Evolutionary conservation across 164 flowering plant species (phyloP), one percentile per base, ranked within the genome.

Genomic region (Kalanchoe fedtschenkoi): DNA sequence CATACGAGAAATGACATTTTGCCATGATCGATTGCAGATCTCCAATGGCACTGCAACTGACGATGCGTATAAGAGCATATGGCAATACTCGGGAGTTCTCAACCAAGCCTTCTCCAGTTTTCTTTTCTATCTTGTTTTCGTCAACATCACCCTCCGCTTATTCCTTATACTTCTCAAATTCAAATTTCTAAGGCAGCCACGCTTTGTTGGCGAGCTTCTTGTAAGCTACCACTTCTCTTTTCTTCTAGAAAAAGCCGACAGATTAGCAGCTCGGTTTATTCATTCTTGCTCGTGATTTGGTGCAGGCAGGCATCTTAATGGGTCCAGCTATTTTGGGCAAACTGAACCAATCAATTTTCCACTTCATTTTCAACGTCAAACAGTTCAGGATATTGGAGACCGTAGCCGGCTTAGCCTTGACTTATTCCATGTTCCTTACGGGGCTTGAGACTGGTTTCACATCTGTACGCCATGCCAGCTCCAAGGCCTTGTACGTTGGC

Each of bases 241-340:
- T 28, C 24, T 4, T 22, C 16, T 13, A n/a, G 10, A 54, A 54
- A 5, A 4, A 19, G 28, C 8, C 11, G 22, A 22, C 6, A 54
- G 11, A 54, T 5, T 4, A 19, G 5, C 32, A 24, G 29, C 29
- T 4, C 32, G 0, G 17, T 22, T 60, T n/a, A 15, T 39, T 38
- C 5, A 17, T 38, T 28, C 15, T 11, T 41, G 1, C 26, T 54
- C 26, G 33, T 4, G 29, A 37, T 15, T 16, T 33, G 21, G 35
- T 71, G 61, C 51, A 80, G 83, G 74, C 67, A 46, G 79, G 81
- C 0, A 22, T 80, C 0, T 10, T 74, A 7, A 3, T 80, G 26
- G 72, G 81, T 28, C 78, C 75, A 30, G 46, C 64, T 4, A 58
- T 33, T 1, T 28, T 74, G 0, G 78, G 81, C 11, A 39, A 34